Evolutionary conservation across 2,329 filamentous ascomycete genomes (phyloP).

Genomic region (Talaromyces rugulosus): DNA sequence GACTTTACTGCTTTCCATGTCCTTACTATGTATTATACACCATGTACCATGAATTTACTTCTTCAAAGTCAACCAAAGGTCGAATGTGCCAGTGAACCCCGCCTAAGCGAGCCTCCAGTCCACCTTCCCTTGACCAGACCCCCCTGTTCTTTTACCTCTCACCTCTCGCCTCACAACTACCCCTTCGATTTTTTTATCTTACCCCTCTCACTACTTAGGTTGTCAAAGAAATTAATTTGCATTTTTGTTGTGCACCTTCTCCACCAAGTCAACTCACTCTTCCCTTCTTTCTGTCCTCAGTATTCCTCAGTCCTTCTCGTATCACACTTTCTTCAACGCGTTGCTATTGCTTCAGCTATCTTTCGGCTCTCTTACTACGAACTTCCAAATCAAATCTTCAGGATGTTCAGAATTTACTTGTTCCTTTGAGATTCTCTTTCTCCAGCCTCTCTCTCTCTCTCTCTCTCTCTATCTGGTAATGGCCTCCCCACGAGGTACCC

Average conservation of each 20-base stretch:
- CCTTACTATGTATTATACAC: neutral
- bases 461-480: neutral
- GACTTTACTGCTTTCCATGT: neutral
- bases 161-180: neutral
- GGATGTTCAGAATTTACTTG: neutral
- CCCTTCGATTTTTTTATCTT: neutral
- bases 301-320: neutral
- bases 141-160: neutral
- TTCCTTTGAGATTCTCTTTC: neutral
- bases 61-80: neutral
- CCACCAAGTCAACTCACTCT: neutral
- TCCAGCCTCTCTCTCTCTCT: neutral
- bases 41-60: too few species aligned
- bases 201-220: too few species aligned
- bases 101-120: neutral
- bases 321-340: neutral
- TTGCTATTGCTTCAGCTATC: neutral
- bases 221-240: too few species aligned
- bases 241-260: neutral
- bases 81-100: neutral
- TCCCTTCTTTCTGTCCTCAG: neutral
- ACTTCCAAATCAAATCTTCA: neutral
- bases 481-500: neutral
- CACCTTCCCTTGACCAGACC: neutral
- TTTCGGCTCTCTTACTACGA: neutral